Evolutionary conservation across 2,329 filamentous ascomycete species (phyloP).

Genomic region (Saccharata proteae): DNA sequence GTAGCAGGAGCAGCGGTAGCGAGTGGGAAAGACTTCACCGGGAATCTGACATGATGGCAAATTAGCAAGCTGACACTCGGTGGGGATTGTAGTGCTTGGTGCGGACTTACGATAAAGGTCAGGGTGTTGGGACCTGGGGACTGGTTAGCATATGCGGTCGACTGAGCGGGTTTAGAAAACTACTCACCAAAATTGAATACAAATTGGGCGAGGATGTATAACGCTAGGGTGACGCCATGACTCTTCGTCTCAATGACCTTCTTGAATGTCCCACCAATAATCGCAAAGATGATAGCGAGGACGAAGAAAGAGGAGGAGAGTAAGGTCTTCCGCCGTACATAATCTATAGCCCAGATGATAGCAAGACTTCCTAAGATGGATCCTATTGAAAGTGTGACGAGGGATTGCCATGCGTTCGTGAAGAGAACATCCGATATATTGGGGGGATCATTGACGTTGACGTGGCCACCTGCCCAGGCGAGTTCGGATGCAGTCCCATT

Average conservation of each 20-base stretch:
- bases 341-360: constrained; percentile 23
- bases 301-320: constrained; percentile 23
- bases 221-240: constrained; percentile 17
- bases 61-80: background rate
- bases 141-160: background rate
- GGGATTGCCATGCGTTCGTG: constrained; percentile 19
- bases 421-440: constrained; percentile 16
- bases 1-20: constrained; percentile 42
- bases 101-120: constrained; percentile 22
- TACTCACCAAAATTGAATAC: constrained; percentile 22
- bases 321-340: constrained; percentile 20
- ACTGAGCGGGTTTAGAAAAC: background rate
- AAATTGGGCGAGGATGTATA: constrained; percentile 22
- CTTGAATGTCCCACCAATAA: constrained; percentile 21
- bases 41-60: constrained; percentile 36
- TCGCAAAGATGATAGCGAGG: constrained; percentile 20
- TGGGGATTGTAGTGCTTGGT: background rate
- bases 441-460: constrained; percentile 4
- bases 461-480: constrained; percentile 1
- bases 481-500: too few species aligned
- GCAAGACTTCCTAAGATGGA: constrained; percentile 18
- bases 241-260: constrained; percentile 14
- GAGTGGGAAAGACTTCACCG: constrained; percentile 45
- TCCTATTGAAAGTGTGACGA: constrained; percentile 24
- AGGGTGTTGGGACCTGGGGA: constrained; percentile 18